Conservation (phyloP, 2,329 filamentous ascomycete species). For the Pseudogymnoascus sp. region DNA sequence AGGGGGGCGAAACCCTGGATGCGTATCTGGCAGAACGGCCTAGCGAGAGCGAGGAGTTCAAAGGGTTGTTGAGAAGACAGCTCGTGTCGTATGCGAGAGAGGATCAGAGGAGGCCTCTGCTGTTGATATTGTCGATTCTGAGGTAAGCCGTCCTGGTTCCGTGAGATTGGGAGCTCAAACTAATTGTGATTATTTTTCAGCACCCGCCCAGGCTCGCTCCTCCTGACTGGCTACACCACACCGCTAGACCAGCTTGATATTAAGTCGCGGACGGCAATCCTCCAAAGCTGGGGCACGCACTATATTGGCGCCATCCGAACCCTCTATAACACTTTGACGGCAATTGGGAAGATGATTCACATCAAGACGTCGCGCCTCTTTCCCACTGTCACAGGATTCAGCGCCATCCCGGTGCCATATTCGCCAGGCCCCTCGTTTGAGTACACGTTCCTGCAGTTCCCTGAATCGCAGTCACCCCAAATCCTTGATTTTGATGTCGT, state of each 20-base stretch:
- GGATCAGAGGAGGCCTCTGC: conserved; percentile 22
- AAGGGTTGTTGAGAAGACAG: conserved; percentile 38
- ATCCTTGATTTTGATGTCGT: conserved; percentile 71
- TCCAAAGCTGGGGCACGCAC: conserved; percentile 54
- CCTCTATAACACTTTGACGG: conserved; percentile 47
- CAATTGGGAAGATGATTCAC: conserved; percentile 38
- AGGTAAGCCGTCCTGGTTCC: conserved; percentile 19
- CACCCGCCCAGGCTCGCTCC: conserved; percentile 51
- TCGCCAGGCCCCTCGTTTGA: conserved; percentile 29
- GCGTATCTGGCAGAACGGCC: conserved; percentile 46
- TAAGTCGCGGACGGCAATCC: conserved; percentile 50
- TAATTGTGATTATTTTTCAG: conserved; percentile 31
- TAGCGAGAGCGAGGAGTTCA: conserved; percentile 44
- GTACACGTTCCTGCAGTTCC: conserved; percentile 26
- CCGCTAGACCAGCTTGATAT: conserved; percentile 55
- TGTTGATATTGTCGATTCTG: conserved; percentile 22
- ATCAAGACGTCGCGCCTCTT: conserved; percentile 46
- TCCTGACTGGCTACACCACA: conserved; percentile 59
- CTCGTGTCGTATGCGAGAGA: conserved; percentile 27
- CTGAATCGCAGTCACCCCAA: conserved; percentile 34
- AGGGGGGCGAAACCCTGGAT: conserved; percentile 33
- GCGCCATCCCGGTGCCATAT: conserved; percentile 40
- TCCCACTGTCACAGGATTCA: conserved; percentile 47
- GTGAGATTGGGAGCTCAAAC: neutral
- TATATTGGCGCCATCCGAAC: conserved; percentile 46